These are phyloP conservation scores for Allantophomopsis cytisporea DNA, from an alignment of 2,329 filamentous ascomycete species.

Conservation along the genomic window DNA sequence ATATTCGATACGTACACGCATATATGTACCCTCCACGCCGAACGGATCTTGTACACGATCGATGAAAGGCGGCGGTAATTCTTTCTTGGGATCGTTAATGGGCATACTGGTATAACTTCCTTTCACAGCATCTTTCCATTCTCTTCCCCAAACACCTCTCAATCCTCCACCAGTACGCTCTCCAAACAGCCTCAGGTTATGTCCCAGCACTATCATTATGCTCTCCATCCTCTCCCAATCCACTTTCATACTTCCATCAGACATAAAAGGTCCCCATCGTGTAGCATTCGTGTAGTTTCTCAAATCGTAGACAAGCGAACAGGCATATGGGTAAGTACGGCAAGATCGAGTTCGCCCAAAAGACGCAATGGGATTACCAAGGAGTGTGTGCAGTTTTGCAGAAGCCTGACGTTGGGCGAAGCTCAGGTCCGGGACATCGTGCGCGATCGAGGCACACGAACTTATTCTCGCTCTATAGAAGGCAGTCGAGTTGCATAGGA, in stretches of 20 bases:
- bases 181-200: constrained; percentile 41
- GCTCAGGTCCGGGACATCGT: constrained; percentile 21
- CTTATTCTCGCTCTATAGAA: constrained; percentile 38
- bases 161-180: constrained; percentile 30
- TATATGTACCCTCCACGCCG: constrained; percentile 56
- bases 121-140: constrained; percentile 41
- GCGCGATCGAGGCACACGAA: constrained; percentile 14
- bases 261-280: constrained; percentile 59
- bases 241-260: constrained; percentile 45
- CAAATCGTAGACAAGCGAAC: constrained; percentile 60
- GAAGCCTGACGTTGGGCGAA: constrained; percentile 42
- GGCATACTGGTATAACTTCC: constrained; percentile 27
- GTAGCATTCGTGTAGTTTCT: constrained; percentile 48
- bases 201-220: constrained; percentile 48
- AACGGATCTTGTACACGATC: constrained; percentile 45
- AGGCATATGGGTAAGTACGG: constrained; percentile 43
- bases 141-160: constrained; percentile 35
- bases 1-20: constrained; percentile 34
- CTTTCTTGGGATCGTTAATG: constrained; percentile 24
- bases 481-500: constrained; percentile 51
- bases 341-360: constrained; percentile 6
- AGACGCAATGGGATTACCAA: constrained; percentile 42
- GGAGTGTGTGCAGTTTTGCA: constrained; percentile 58
- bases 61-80: constrained; percentile 5
- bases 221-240: constrained; percentile 77